A percentile compares a stretch with the other conserved stretches of the same genome.
phyloP scores from a whole-genome alignment of 371 early-diverging fungal genomes.

The Rhizopus arrhizus region DNA sequence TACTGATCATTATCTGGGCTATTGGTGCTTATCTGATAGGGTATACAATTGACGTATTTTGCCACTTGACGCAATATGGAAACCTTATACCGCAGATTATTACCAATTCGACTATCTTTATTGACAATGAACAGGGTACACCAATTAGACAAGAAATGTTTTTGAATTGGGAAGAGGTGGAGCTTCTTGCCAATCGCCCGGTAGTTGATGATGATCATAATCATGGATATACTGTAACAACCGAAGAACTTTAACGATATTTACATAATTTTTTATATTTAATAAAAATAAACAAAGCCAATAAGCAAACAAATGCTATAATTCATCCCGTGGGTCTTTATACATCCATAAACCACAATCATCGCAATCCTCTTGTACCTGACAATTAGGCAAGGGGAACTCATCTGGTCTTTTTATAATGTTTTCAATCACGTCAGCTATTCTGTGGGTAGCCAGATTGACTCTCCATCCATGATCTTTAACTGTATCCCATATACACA shows the following conservation, averaged over 20 bases:
- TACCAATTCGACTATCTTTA: conserved; percentile 18
- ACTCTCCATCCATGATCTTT: conserved; percentile 69
- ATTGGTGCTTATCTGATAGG: conserved; percentile 27
- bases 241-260: neutral
- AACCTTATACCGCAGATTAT: conserved; percentile 16
- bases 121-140: neutral
- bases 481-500: conserved; percentile 72
- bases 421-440: conserved; percentile 77
- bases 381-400: conserved; percentile 49
- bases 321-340: conserved; percentile 49
- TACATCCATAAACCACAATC: conserved; percentile 82
- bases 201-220: conserved; percentile 2
- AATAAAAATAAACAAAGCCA: neutral
- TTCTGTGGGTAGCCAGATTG: conserved; percentile 79
- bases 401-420: conserved; percentile 66
- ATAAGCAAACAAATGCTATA: too few relatives aligned
- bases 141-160: conserved; percentile 6
- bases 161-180: conserved; percentile 7
- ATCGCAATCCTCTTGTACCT: conserved; percentile 68
- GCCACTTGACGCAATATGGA: conserved; percentile 9
- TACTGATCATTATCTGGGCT: conserved; percentile 9
- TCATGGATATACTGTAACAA: conserved; percentile 11
- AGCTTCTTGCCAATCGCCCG: neutral
- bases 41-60: conserved; percentile 15
- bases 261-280: neutral